These are phyloP conservation scores for Vanderwaltozyma polyspora DNA, from an alignment of 805 yeast species.

Conservation along the genomic window DNA sequence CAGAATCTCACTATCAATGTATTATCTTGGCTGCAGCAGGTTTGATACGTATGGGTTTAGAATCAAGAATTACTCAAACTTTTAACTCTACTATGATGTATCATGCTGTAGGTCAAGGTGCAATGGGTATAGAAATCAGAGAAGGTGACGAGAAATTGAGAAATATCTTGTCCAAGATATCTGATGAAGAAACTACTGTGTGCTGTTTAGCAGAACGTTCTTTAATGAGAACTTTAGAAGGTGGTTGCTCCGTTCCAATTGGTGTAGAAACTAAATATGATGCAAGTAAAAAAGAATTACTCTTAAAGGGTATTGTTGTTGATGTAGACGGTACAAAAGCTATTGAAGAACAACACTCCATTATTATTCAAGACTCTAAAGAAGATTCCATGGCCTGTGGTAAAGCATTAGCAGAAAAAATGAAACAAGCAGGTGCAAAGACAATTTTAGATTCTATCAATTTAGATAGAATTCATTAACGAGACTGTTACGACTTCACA, in stretches of 20 bases:
- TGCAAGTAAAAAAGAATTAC: conserved; percentile 35
- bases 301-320: conserved; percentile 63
- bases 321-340: conserved; percentile 68
- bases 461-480: conserved; percentile 44
- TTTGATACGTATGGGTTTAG: conserved; percentile 57
- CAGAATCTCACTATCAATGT: conserved; percentile 53
- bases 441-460: conserved; percentile 71
- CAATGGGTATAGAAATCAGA: conserved; percentile 84
- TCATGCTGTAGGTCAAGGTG: conserved; percentile 99
- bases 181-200: conserved; percentile 52
- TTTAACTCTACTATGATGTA: conserved; percentile 73
- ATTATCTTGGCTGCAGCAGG: conserved; percentile 91
- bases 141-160: conserved; percentile 49
- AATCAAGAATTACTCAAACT: conserved; percentile 61
- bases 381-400: conserved; percentile 67
- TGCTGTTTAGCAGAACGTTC: conserved; percentile 85
- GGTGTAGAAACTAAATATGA: conserved; percentile 65
- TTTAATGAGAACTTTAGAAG: conserved; percentile 79
- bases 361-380: conserved; percentile 29
- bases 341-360: conserved; percentile 42
- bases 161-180: conserved; percentile 50
- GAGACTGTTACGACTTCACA: not conserved
- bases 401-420: conserved; percentile 47
- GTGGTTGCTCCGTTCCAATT: conserved; percentile 96
- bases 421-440: conserved; percentile 73